Conservation (phyloP, 345 rosid species). For the Cochlearia excelsa region DNA sequence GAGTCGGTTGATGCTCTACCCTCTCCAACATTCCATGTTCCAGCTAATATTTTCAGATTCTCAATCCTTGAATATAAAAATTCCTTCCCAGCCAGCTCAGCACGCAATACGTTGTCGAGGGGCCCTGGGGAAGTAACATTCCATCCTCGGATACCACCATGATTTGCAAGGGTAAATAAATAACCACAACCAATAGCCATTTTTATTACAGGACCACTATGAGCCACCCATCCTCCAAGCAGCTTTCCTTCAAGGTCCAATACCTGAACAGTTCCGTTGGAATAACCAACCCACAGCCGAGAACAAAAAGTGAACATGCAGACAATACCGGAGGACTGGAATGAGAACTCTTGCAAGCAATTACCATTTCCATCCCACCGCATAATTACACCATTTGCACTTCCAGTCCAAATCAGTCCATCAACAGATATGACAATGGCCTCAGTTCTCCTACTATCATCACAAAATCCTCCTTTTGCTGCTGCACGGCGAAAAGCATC, state of each 20-base stretch:
- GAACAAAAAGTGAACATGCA: slow-evolving; percentile 64
- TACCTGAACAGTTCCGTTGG: slow-evolving; percentile 58
- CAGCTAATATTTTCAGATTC: slow-evolving; percentile 54
- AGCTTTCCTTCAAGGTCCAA: slow-evolving; percentile 71
- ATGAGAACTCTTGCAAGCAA: slow-evolving; percentile 61
- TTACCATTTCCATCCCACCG: slow-evolving; percentile 90
- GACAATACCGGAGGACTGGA: slow-evolving; percentile 54
- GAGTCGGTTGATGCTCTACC: slow-evolving; percentile 67
- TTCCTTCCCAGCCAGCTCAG: slow-evolving; percentile 63
- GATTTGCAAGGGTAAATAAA: slow-evolving; percentile 65
- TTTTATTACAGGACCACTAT: slow-evolving; percentile 64
- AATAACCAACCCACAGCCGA: slow-evolving; percentile 63
- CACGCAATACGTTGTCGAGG: slow-evolving; percentile 52
- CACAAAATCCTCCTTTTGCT: slow-evolving; percentile 75
- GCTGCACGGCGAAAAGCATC: slow-evolving; percentile 96
- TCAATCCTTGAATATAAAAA: slow-evolving; percentile 55
- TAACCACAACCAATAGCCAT: slow-evolving; percentile 64
- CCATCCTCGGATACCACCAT: slow-evolving; percentile 91
- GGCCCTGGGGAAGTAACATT: slow-evolving; percentile 69
- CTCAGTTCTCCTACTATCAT: slow-evolving; percentile 79
- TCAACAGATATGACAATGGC: slow-evolving; percentile 55
- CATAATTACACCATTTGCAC: slow-evolving; percentile 66
- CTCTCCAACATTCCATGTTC: slow-evolving; percentile 87
- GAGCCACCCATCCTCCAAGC: slow-evolving; percentile 70
- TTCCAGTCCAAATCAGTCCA: slow-evolving; percentile 85